Conservation (phyloP, 768 basidiomycete genomes). For the Termitomyces sp. region DNA sequence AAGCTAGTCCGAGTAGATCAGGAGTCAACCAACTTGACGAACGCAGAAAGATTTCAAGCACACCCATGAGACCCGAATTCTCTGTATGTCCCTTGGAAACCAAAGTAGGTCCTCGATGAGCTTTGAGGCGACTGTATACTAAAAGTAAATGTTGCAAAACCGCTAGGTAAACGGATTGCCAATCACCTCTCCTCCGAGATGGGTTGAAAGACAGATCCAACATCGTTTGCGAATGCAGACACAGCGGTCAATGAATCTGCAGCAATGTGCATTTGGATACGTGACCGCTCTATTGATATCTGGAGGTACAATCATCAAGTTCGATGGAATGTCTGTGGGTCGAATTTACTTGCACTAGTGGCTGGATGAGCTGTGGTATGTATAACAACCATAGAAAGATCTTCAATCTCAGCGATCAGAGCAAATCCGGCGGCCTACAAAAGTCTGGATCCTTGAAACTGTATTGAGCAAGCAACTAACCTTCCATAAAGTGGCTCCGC, state of each 20-base stretch:
- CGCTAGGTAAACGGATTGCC: slow-evolving; percentile 9
- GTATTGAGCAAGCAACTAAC: slow-evolving; percentile 33
- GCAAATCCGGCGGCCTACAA: slow-evolving; percentile 64
- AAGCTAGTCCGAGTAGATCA: slow-evolving; percentile 37
- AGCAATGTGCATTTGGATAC: slow-evolving; percentile 63
- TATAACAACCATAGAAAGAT: slow-evolving; percentile 42
- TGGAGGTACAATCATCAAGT: slow-evolving; percentile 18
- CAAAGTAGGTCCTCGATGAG: slow-evolving; percentile 26
- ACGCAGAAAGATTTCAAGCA: background rate
- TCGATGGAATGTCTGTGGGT: background rate
- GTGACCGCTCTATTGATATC: slow-evolving; percentile 53
- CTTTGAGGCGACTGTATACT: slow-evolving; percentile 20
- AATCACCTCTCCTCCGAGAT: slow-evolving; percentile 21
- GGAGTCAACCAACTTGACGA: background rate
- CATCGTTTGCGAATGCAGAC: slow-evolving; percentile 48
- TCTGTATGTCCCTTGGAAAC: slow-evolving; percentile 22
- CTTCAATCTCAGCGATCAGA: slow-evolving; percentile 53
- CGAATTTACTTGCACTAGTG: slow-evolving; percentile 28
- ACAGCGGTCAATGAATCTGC: slow-evolving; percentile 72
- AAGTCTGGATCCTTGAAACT: background rate
- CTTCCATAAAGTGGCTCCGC: slow-evolving; percentile 60
- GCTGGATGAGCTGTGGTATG: slow-evolving; percentile 29
- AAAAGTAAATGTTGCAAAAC: background rate
- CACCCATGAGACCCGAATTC: slow-evolving; percentile 33
- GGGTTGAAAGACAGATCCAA: slow-evolving; percentile 40